Conservation (phyloP, 176 grass and related monocot genomes). For the Elaeis guineensis region DNA sequence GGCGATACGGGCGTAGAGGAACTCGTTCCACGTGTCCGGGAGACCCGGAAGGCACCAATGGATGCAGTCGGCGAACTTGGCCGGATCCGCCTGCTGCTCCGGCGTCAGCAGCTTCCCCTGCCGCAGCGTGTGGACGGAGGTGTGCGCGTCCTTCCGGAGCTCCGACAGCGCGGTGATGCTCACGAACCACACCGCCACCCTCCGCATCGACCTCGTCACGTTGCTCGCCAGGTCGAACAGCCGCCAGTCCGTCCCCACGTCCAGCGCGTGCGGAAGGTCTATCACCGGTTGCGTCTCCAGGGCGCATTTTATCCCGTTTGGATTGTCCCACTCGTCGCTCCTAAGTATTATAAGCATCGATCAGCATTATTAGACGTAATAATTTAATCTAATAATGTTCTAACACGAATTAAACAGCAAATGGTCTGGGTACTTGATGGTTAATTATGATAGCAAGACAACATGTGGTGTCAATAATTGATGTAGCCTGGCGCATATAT, state of each 20-base stretch:
- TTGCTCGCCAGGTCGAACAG: conserved; percentile 40
- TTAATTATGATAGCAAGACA: too few relatives aligned
- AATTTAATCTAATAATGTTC: too few relatives aligned
- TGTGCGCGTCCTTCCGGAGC: conserved; percentile 59
- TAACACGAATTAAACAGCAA: too few relatives aligned
- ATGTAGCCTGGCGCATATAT: too few relatives aligned
- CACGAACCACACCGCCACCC: conserved; percentile 35
- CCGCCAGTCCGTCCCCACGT: conserved; percentile 66
- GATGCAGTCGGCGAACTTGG: conserved; percentile 60
- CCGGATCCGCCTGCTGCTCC: conserved; percentile 42
- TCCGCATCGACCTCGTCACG: conserved; percentile 26
- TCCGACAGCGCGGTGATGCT: conserved; percentile 58
- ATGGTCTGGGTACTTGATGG: too few relatives aligned
- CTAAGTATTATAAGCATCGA: conserved; percentile 1
- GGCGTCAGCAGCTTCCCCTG: conserved; percentile 53
- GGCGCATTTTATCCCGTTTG: conserved; percentile 39
- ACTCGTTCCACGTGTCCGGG: conserved; percentile 62
- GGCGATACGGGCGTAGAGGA: conserved; percentile 49
- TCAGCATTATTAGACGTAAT: too few relatives aligned
- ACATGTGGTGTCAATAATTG: too few relatives aligned
- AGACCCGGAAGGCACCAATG: conserved; percentile 65
- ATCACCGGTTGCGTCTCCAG: conserved; percentile 64
- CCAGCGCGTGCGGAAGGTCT: conserved; percentile 26
- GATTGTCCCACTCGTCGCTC: conserved; percentile 27
- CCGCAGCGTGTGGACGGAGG: conserved; percentile 56